Conservation (phyloP, 352 stramenopile species). For the Phytophthora citrophthora region DNA sequence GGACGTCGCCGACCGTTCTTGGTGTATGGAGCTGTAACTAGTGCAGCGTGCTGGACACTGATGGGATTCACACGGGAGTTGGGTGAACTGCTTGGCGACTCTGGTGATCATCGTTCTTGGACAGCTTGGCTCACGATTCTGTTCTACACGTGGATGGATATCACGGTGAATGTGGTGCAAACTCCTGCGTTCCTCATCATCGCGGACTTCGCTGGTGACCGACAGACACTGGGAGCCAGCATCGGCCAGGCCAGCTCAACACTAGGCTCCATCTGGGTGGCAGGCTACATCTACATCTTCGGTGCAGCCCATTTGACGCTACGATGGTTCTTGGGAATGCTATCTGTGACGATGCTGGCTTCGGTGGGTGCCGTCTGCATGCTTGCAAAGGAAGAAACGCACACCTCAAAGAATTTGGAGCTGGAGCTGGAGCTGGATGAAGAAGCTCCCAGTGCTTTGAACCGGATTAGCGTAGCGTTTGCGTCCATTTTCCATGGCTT, state of each 20-base stretch:
- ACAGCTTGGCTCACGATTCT: slow-evolving; percentile 67
- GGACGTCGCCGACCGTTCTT: slow-evolving; percentile 73
- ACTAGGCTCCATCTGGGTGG: slow-evolving; percentile 66
- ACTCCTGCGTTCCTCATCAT: slow-evolving; percentile 76
- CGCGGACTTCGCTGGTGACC: slow-evolving; percentile 75
- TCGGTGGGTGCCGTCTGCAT: slow-evolving; percentile 60
- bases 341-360: slow-evolving; percentile 68
- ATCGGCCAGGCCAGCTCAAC: slow-evolving; percentile 74
- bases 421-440: slow-evolving; percentile 23
- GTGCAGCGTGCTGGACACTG: slow-evolving; percentile 68
- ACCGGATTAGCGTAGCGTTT: slow-evolving; percentile 49
- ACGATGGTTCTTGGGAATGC: slow-evolving; percentile 73
- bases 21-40: slow-evolving; percentile 65
- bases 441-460: slow-evolving; percentile 18
- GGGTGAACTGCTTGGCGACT: slow-evolving; percentile 66
- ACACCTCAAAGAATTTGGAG: slow-evolving; percentile 33
- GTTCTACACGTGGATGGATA: slow-evolving; percentile 88
- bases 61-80: slow-evolving; percentile 78
- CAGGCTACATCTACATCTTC: slow-evolving; percentile 77
- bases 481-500: slow-evolving; percentile 52
- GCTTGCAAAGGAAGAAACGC: slow-evolving; percentile 57
- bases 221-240: slow-evolving; percentile 64
- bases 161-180: slow-evolving; percentile 83
- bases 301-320: slow-evolving; percentile 71
- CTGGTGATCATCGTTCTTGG: slow-evolving; percentile 46